Evolutionary conservation across 495 filamentous ascomycete genomes (phyloP), one percentile per base, ranked within the genome.

Genomic region (Lophium mytilinum): DNA sequence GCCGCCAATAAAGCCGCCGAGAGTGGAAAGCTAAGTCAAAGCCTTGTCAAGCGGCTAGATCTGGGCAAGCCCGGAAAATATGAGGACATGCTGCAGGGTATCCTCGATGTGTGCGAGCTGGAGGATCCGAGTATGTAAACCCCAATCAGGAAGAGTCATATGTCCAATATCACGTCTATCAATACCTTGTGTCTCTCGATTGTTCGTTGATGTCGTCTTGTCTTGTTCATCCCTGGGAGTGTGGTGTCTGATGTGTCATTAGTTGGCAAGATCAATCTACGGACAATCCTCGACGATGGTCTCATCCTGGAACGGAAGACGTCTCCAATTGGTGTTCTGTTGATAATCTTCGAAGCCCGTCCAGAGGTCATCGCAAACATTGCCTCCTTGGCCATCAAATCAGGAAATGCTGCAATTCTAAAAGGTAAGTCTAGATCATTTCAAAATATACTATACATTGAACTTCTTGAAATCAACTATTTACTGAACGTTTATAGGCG

Each of bases 331-430:
- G 93, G 93, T 47, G 91, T 96, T 18, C 80, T 99, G 21, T 77
- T 98, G 48, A 95, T 97, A 62, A 97, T 98, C 57, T 98, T 98
- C 66, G 93, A 98, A 72, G 94, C 94, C 19, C 87, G 93, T 33
- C 93, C 93, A 9, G 93, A 99, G 69, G 94, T 99, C 54, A 99
- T 99, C 69, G 93, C 94, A 42, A 99, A 99, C 66, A 97, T 99
- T 58, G 89, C 92, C 52, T 86, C 94, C n/a, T 77, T 99, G 37
- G 90, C 94, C 10, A 85, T 99, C 61, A 99, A 99, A 69, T 96
- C 93, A 14, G 93, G 90, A 53, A 99, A 99, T 75, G 86, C 93
- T 24, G 93, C 91, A 54, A 97, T 99, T 57, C 74, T 99, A 46
- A 99, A 99, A 80, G 91, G 84, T 76, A 67, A n/a, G 50, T 42